phyloP scores from a whole-genome alignment of 2,329 filamentous ascomycete species.

The Colletotrichum orchidophilum region DNA sequence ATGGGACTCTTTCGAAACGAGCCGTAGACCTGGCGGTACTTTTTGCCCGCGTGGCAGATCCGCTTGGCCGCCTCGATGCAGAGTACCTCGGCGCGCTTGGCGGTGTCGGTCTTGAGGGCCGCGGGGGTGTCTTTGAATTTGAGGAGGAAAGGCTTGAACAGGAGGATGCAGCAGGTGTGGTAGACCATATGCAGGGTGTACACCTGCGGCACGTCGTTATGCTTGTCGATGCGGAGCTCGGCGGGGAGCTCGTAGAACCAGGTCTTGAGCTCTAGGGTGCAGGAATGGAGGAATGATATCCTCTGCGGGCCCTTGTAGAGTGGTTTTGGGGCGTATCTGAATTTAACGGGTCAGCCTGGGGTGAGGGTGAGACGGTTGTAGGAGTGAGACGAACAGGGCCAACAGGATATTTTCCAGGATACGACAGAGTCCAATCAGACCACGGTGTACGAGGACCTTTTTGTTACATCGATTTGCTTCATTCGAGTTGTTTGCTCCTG shows the following conservation, averaged over 20 bases:
- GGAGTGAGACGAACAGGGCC: slow-evolving; percentile 38
- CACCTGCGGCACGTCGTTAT: slow-evolving; percentile 39
- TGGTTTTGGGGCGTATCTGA: slow-evolving; percentile 44
- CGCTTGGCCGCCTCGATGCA: slow-evolving; percentile 38
- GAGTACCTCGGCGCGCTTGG: slow-evolving; percentile 12
- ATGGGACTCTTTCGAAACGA: slow-evolving; percentile 46
- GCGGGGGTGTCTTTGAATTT: neutral
- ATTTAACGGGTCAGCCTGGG: neutral
- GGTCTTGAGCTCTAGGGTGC: slow-evolving; percentile 43
- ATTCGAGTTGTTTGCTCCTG: neutral
- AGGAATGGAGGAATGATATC: slow-evolving; percentile 42
- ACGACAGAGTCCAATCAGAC: slow-evolving; percentile 40
- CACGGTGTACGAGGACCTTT: slow-evolving; percentile 35
- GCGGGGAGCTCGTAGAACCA: slow-evolving; percentile 47
- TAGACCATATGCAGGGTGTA: slow-evolving; percentile 47
- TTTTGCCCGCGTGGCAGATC: slow-evolving; percentile 40
- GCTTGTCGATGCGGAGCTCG: slow-evolving; percentile 41
- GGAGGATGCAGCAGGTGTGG: slow-evolving; percentile 44
- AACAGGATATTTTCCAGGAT: slow-evolving; percentile 44
- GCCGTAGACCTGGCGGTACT: slow-evolving; percentile 45
- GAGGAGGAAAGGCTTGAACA: slow-evolving; percentile 41
- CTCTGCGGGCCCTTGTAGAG: slow-evolving; percentile 34
- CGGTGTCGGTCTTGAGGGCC: neutral
- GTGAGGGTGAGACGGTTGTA: too few species aligned
- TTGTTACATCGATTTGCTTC: slow-evolving; percentile 12